Evolutionary conservation across 2,329 filamentous ascomycete genomes (phyloP).

Genomic region (Gliomastix tumulicola): DNA sequence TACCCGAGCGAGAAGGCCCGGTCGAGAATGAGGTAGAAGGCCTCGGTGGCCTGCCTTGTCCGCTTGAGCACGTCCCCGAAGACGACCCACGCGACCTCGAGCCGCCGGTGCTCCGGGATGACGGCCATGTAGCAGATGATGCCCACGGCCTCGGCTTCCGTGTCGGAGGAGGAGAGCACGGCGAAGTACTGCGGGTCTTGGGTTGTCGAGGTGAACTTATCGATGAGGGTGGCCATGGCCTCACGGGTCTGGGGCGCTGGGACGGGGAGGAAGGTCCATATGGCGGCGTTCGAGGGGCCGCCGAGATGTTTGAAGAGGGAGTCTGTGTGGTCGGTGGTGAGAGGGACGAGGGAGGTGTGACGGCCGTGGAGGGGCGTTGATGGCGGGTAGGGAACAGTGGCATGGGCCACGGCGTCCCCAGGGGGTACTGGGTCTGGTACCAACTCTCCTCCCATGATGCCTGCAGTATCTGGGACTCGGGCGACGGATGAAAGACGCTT

Average conservation of each 20-base stretch:
- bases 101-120: conserved; percentile 33
- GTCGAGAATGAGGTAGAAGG: conserved; percentile 44
- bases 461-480: too few relatives aligned
- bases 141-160: conserved; percentile 28
- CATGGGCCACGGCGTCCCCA: background rate
- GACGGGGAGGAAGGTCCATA: conserved; percentile 25
- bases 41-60: conserved; percentile 50
- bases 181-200: conserved; percentile 33
- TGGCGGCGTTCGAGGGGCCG: conserved; percentile 16
- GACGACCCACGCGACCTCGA: conserved; percentile 53
- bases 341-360: conserved; percentile 20
- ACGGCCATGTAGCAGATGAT: conserved; percentile 37
- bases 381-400: conserved; percentile 6
- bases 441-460: too few relatives aligned
- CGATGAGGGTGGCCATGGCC: conserved; percentile 5
- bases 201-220: conserved; percentile 13
- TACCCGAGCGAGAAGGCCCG: conserved; percentile 47
- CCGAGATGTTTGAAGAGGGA: conserved; percentile 22
- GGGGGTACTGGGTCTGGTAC: too few relatives aligned
- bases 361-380: conserved; percentile 15
- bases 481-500: too few relatives aligned
- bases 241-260: conserved; percentile 16
- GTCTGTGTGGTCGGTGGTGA: conserved; percentile 15
- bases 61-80: conserved; percentile 42
- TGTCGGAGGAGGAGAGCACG: conserved; percentile 28